Base-by-base conservation (phyloP, 2,329 filamentous ascomycete genomes). In the Cyphellophora europaea region DNA sequence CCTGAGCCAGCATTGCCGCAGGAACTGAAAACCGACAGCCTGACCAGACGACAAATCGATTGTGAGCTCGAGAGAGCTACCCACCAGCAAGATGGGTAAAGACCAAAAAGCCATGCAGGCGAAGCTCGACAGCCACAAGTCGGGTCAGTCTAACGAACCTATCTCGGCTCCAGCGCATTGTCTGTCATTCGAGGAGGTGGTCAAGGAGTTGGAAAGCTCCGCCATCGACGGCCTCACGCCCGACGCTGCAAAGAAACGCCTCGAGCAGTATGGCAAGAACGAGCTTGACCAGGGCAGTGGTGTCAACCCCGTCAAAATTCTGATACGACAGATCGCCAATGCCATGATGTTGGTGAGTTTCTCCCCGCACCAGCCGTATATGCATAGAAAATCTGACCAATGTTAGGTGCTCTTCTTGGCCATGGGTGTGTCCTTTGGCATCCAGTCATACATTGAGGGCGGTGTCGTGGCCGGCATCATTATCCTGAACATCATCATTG, bases 251-350 rank as follows among this genome's bases (percentile, higher is more conserved):
- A 63, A 66, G 43, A 49, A 52, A 8, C 68, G 77, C 14, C 58
- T 79, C 2, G 64, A 71, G 16, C 56, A 72, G 30, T 70, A 72
- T 57, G 78, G 78, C 3, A 57, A 61, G 11, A 83, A 82, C 44
- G 70, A 80, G 38, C 67, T 82, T 8, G 74, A 84, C 29, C 73
- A 83, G 13, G 77, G 70, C 13, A 75, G 71, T 17, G 73, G 72
- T 17, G 77, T 87, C 32, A 72, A 52, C 69, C 77, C 80, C 66
- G 77, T 69, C 49, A 87, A 79, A 49, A 82, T 82, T 41, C 58
- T 82, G 15, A 61, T 81, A 31, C 65, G 70, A 19, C 78, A 82
- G 51, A 63, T 82, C 35, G 76, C 75, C 39, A 82, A 82, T 55
- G 77, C 77, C 11, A 73, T 82, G 72, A 81, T 74, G 44, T 54